Evolutionary conservation across 306 rosid species (phyloP), one percentile per base, ranked within the genome.

Genomic region (Canavalia ensiformis): DNA sequence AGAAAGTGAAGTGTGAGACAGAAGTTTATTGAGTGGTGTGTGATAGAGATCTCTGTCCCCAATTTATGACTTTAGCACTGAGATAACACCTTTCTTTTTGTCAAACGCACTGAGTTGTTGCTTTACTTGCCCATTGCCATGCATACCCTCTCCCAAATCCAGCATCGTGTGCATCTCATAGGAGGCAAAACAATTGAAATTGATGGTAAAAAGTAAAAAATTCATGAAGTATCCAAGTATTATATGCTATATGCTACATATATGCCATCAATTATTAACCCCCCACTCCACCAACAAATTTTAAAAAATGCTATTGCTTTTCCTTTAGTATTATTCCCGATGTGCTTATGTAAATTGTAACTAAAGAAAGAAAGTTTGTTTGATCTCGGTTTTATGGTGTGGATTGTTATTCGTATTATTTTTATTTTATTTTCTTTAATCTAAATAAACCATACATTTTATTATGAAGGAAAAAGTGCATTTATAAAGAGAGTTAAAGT

Each of bases 1-100:
- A 80, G 52, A 74, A 70, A 79, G 77, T 56, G 50, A 34, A 45
- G 51, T 47, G 75, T 68, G 82, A 55, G 65, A 74, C 75, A 74
- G 0, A 60, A 74, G 39, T 42, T 82, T 63, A 35, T 74, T 78
- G 81, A 28, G 71, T 55, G 72, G n/a, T 68, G 62, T 44, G 66
- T 62, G 34, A 68, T 76, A 52, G 49, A 77, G 49, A 77, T 77
- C 8, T 67, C 0, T 76, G 87, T 83, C 86, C 83, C 87, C 79
- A 72, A 71, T 7, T 25, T 13, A 72, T 66, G 65, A 54, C 81
- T 65, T 74, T 67, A 28, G 71, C 13, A 37, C 29, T 71, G 30
- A 65, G 68, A 77, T 9, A 7, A 71, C 47, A 47, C 62, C 3
- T 37, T 44, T 68, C 37, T 31, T 77, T 3, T 77, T 11, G 46